These are phyloP conservation scores for Dysphania ambrosioides DNA, from an alignment of 148 eudicot genomes.

Conservation along the genomic window DNA sequence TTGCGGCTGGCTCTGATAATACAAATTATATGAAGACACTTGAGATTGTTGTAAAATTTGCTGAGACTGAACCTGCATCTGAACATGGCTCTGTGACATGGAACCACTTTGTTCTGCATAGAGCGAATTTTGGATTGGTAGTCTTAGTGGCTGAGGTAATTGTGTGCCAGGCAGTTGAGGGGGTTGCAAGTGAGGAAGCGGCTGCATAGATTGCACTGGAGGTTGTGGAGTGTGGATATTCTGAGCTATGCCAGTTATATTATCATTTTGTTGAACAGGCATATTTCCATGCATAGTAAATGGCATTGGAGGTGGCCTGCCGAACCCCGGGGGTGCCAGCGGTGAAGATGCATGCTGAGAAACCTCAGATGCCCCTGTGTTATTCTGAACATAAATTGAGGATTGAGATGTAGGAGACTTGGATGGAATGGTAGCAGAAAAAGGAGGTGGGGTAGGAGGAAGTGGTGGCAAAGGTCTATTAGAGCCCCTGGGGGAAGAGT, in stretches of 20 bases:
- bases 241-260: constrained; percentile 41
- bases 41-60: constrained; percentile 68
- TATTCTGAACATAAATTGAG: constrained; percentile 51
- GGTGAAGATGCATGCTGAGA: constrained; percentile 55
- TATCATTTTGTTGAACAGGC: constrained; percentile 53
- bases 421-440: constrained; percentile 41
- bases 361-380: constrained; percentile 41
- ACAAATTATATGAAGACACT: constrained; percentile 55
- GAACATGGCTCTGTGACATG: constrained; percentile 52
- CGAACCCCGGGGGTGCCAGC: constrained; percentile 49
- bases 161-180: constrained; percentile 81
- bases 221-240: constrained; percentile 47
- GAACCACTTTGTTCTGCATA: constrained; percentile 53
- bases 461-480: constrained; percentile 84
- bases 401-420: constrained; percentile 47
- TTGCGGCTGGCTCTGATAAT: constrained; percentile 57
- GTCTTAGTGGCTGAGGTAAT: constrained; percentile 68
- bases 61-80: constrained; percentile 56
- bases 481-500: constrained; percentile 53
- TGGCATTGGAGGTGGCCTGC: constrained; percentile 53
- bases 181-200: constrained; percentile 69
- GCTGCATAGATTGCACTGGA: constrained; percentile 52
- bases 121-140: constrained; percentile 46
- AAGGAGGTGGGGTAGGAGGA: constrained; percentile 93
- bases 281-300: constrained; percentile 42